These are phyloP conservation scores for Multifurca ochricompacta DNA, from an alignment of 768 basidiomycete genomes.

Conservation along the genomic window DNA sequence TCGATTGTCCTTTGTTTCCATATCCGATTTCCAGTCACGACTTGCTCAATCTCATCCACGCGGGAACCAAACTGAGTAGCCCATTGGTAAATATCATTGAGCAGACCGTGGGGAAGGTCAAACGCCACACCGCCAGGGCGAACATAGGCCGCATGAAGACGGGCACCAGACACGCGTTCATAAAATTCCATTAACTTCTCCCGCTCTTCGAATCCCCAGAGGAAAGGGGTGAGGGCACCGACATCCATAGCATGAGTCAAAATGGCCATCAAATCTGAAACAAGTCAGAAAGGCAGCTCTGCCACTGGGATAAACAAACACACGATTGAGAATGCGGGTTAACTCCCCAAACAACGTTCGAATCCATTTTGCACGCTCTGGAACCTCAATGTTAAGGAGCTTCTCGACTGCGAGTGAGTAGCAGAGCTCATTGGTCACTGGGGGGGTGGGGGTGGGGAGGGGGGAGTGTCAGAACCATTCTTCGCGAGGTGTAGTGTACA, in stretches of 20 bases:
- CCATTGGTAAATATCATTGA: slow-evolving; percentile 98
- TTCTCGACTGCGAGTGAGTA: slow-evolving; percentile 98
- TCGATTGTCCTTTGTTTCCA: slow-evolving; percentile 95
- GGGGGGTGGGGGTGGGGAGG: too few species aligned
- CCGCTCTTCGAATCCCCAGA: slow-evolving; percentile 99
- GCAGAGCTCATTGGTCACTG: slow-evolving; percentile 98
- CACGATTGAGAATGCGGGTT: slow-evolving; percentile 90
- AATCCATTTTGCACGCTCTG: slow-evolving; percentile 97
- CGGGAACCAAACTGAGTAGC: slow-evolving; percentile 87
- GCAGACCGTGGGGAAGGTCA: slow-evolving; percentile 95
- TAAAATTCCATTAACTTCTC: slow-evolving; percentile 99
- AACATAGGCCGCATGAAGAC: slow-evolving; percentile 95
- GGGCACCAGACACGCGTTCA: slow-evolving; percentile 96
- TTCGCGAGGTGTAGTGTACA: background rate
- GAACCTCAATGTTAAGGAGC: slow-evolving; percentile 92
- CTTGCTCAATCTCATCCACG: slow-evolving; percentile 96
- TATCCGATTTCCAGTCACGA: slow-evolving; percentile 94
- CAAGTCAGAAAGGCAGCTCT: background rate
- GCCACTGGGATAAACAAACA: slow-evolving; percentile 25
- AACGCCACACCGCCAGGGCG: slow-evolving; percentile 97
- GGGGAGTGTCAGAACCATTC: background rate
- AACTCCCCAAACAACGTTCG: slow-evolving; percentile 96
- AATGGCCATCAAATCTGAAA: slow-evolving; percentile 87
- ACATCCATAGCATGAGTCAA: slow-evolving; percentile 96
- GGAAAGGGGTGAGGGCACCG: slow-evolving; percentile 94